Base-by-base conservation (phyloP, 768 basidiomycete species). In the Hericium rajendrae region DNA sequence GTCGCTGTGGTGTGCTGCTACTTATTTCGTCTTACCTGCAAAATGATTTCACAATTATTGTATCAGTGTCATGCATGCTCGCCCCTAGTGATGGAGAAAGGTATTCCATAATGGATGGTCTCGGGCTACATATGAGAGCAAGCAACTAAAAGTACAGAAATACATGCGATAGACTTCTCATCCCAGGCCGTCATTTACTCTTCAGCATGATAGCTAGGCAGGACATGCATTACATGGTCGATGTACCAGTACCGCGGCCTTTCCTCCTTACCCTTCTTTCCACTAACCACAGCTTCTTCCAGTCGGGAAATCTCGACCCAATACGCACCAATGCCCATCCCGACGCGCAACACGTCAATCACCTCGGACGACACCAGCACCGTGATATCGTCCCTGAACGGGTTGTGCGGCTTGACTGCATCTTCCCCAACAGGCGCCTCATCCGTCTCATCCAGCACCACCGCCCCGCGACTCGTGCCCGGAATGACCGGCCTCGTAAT, bases 221-320 rank as follows among this genome's bases (percentile, higher is more conserved):
- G 67, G 16, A 76, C 75, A 58, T 77, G 72, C 28, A 73, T 71
- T 28, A 84, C 62, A 48, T 82, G 75, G 60, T 85, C 81, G 59
- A 82, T 73, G 61, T 84, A 86, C 84, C 85, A 85, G 57, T 73
- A 81, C 50, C 65, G 64, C 28, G 62, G 68, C 46, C 64, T 62
- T 62, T 60, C 63, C 51, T 69, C 74, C 57, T 65, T 61, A 6
- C 57, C 49, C 57, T 55, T 55, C 38, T 59, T 51, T 32, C 52
- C 51, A n/a, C 46, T 58, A 51, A 38, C 54, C 37, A 54, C 13
- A 43, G 48, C 37, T 26, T 59, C 50, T 56, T 68, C 65, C 26
- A 65, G 66, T 32, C 80, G 76, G 28, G 70, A 80, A 12, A 88
- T 73, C 69, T 91, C 86, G 20, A 88, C 79, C 80, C 82, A 90